Conservation (phyloP, 2,329 filamentous ascomycete genomes). For the Davidsoniella australis region DNA sequence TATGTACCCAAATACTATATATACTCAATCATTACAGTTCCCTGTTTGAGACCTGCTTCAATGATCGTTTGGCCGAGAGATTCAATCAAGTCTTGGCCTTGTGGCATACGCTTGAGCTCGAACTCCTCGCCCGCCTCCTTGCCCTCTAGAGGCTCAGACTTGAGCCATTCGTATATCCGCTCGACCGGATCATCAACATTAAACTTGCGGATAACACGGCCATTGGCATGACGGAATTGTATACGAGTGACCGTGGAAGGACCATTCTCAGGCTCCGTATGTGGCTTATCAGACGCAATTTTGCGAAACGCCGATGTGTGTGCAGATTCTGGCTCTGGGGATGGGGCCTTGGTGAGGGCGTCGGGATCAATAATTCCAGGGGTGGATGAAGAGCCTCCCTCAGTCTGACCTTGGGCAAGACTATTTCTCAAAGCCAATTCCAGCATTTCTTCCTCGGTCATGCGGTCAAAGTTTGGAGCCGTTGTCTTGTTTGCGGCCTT, state of each 20-base stretch:
- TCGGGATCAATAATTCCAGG: conserved; percentile 59
- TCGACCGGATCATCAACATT: conserved; percentile 56
- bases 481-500: conserved; percentile 36
- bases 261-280: conserved; percentile 55
- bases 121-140: conserved; percentile 57
- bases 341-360: conserved; percentile 54
- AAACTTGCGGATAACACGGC: conserved; percentile 79
- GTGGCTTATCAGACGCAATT: conserved; percentile 57
- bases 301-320: conserved; percentile 38
- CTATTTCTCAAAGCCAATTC: conserved; percentile 87
- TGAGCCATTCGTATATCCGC: conserved; percentile 91
- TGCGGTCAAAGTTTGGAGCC: conserved; percentile 52
- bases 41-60: conserved; percentile 75
- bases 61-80: conserved; percentile 56
- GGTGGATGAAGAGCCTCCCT: conserved; percentile 17
- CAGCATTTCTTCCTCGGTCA: conserved; percentile 96
- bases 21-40: conserved; percentile 90
- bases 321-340: conserved; percentile 23
- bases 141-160: conserved; percentile 67
- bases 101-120: conserved; percentile 67
- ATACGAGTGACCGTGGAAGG: conserved; percentile 67
- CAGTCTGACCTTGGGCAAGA: conserved; percentile 33
- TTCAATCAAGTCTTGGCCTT: conserved; percentile 67
- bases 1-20: conserved; percentile 32
- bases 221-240: conserved; percentile 75